Evolutionary conservation across 768 basidiomycete species (phyloP), one percentile per base, ranked within the genome.

Genomic region (Suillus cothurnatus): DNA sequence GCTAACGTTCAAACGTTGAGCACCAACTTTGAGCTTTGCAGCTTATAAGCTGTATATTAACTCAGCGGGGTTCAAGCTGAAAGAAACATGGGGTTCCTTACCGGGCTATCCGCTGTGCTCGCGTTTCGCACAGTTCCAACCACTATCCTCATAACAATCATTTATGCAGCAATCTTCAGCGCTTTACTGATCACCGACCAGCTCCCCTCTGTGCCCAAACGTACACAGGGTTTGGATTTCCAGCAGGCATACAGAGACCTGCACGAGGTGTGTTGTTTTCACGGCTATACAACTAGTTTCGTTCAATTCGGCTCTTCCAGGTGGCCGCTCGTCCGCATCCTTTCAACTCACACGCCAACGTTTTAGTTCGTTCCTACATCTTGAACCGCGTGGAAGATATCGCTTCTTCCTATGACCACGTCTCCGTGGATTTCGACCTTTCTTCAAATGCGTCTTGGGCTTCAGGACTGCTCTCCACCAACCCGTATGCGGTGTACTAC

Each of bases 321-420:
- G 87, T 94, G 66, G 82, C 93, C 6, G 78, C 82, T 7, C 82
- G 82, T 32, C 93, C 93, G 0, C 93, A 91, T 74, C 87, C 93
- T 0, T 92, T 87, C 77, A 88, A 90, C 70, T 92, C 91, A 1
- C 90, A 88, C 76, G 84, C 86, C 21, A 95, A 94, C 71, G 89
- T 91, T 68, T 70, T 81, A 32, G 89, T 93, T 31, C 86, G 85
- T 59, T 71, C 75, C 0, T 88, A 88, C 72, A 76, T 95, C 38
- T 77, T 91, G 32, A 71, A 79, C 4, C 85, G 89, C 3, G 71
- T 94, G 17, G 68, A 75, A 45, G 74, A 79, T 4, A 78, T 90
- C 31, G 81, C 84, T 36, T 76, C 75, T 15, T 72, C 69, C 23
- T 75, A 82, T 68, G 71, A 77, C 0, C 80, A 86, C 66, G 81